phyloP scores from a whole-genome alignment of 2,329 filamentous ascomycete species.

The Verticillium klebahnii region DNA sequence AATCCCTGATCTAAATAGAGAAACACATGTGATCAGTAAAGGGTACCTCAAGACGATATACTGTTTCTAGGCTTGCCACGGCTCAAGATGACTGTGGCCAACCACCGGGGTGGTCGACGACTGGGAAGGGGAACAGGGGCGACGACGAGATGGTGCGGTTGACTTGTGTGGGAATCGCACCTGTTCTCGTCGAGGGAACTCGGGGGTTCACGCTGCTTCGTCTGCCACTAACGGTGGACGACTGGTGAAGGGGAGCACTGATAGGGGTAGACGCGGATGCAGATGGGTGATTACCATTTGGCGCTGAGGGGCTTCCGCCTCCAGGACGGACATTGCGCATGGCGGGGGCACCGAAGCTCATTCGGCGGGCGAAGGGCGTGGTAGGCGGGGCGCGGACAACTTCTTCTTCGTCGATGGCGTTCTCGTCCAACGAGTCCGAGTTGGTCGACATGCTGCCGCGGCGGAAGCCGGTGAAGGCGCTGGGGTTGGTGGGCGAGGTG shows the following conservation, averaged over 20 bases:
- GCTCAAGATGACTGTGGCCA: too few relatives aligned
- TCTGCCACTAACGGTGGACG: conserved; percentile 23
- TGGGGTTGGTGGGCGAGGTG: conserved; percentile 64
- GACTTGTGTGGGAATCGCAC: conserved; percentile 1
- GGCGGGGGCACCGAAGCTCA: conserved; percentile 85
- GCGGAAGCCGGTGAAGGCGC: conserved; percentile 51
- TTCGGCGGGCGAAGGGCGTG: conserved; percentile 75
- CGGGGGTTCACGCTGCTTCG: conserved; percentile 12
- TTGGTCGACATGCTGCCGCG: conserved; percentile 68
- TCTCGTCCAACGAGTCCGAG: conserved; percentile 60
- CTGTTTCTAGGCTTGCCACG: neutral
- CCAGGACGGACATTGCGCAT: conserved; percentile 49
- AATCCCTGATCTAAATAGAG: conserved; percentile 76
- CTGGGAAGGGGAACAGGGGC: conserved; percentile 2
- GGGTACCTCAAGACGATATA: neutral
- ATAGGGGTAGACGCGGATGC: conserved; percentile 25
- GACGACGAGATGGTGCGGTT: conserved; percentile 13
- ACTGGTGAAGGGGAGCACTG: conserved; percentile 25
- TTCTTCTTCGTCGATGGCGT: conserved; percentile 66
- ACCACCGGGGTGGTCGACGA: neutral
- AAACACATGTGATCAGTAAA: neutral
- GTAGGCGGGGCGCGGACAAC: conserved; percentile 54
- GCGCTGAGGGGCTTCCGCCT: conserved; percentile 52
- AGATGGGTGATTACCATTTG: conserved; percentile 54
- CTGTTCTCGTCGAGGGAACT: neutral